Evolutionary conservation across 352 stramenopile species (phyloP).

Genomic region (Achlya hypogyna): DNA sequence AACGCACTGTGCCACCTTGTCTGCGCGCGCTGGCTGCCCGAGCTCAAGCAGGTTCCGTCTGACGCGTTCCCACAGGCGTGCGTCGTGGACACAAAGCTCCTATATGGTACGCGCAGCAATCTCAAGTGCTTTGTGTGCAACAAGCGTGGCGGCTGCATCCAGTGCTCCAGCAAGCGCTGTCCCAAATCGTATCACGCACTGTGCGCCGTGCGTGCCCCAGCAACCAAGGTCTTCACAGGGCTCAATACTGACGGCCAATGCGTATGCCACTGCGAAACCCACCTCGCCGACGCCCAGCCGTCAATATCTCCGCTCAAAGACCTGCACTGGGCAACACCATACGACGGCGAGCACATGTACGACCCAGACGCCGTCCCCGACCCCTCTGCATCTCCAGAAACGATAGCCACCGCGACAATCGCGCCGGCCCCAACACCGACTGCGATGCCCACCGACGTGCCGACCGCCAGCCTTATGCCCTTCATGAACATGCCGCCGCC

Average conservation of each 20-base stretch:
- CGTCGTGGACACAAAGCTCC: constrained; percentile 43
- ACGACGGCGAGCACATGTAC: constrained; percentile 5
- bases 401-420: no score
- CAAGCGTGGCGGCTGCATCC: constrained; percentile 74
- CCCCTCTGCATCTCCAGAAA: no score
- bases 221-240: constrained; percentile 65
- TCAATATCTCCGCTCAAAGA: constrained; percentile 10
- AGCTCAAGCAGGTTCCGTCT: constrained; percentile 63
- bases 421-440: neutral
- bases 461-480: neutral
- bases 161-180: constrained; percentile 80
- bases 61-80: constrained; percentile 42
- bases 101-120: constrained; percentile 57
- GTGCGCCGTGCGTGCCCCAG: constrained; percentile 66
- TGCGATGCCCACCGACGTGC: neutral
- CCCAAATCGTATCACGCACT: constrained; percentile 73
- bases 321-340: constrained; percentile 1
- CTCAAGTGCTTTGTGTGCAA: constrained; percentile 77
- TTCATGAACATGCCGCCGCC: neutral
- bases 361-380: neutral
- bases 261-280: constrained; percentile 75
- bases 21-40: constrained; percentile 81
- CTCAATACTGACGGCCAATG: constrained; percentile 71
- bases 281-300: constrained; percentile 46
- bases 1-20: constrained; percentile 74